phyloP scores from a whole-genome alignment of 352 stramenopile genomes.

The Phytophthora sp. region DNA sequence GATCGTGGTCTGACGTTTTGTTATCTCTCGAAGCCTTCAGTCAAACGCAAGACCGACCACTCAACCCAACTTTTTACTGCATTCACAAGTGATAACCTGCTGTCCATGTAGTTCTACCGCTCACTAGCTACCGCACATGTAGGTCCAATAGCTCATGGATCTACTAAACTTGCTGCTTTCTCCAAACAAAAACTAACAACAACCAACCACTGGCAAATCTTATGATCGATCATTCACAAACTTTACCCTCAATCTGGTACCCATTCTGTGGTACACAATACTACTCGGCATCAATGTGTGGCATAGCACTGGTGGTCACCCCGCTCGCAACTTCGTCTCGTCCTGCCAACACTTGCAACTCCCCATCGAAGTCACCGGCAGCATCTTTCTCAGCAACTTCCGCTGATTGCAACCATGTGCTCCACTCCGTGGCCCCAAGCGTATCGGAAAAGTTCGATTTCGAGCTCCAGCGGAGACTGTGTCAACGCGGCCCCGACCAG shows the following conservation, averaged over 20 bases:
- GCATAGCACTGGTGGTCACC: conserved; percentile 32
- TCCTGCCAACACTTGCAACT: not conserved
- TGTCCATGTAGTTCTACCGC: too few species aligned
- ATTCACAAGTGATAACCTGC: too few species aligned
- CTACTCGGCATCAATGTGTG: conserved; percentile 36
- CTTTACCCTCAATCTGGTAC: too few species aligned
- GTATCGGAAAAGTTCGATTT: conserved; percentile 18
- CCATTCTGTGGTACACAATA: too few species aligned
- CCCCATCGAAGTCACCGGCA: not conserved
- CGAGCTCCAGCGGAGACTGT: conserved; percentile 29
- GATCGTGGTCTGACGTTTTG: too few species aligned
- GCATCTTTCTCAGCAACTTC: not conserved
- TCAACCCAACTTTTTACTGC: too few species aligned
- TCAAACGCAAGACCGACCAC: too few species aligned
- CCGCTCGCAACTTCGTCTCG: not conserved
- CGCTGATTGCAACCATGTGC: not conserved
- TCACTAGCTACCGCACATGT: too few species aligned
- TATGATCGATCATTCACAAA: too few species aligned
- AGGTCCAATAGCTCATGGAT: too few species aligned
- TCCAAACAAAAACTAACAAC: not conserved
- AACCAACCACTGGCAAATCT: not conserved
- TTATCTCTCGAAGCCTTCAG: too few species aligned
- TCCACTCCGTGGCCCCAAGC: not conserved
- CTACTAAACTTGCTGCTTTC: too few species aligned
- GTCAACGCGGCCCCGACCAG: conserved; percentile 39